Evolutionary conservation across 441 rosid species (phyloP), one percentile per base, ranked within the genome.

Genomic region (Brassica balearica): DNA sequence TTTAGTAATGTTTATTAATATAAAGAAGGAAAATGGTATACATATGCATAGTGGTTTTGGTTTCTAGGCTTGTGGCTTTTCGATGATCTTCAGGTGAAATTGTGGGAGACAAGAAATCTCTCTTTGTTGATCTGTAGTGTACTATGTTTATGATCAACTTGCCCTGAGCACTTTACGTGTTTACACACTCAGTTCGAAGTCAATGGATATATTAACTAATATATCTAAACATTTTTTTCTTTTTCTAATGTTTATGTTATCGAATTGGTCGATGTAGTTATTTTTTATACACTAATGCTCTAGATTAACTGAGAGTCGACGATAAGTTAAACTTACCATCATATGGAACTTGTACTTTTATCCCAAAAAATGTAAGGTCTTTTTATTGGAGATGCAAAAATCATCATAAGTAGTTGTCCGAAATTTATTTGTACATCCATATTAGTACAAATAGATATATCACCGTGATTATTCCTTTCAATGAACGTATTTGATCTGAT

Each of bases 31-130:
- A 68, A 68, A n/a, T 46, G 38, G 43, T 19, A 25, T 48, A 12
- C 55, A 48, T 48, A 55, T 53, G 56, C 55, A 64, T 63, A 20
- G 25, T 71, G 67, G 66, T 27, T 55, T 65, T 64, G 59, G n/a
- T 55, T 64, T 55, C 10, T 71, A 59, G 68, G 53, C 23, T 68
- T 70, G 32, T 46, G 64, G 58, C 73, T 80, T 75, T 41, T 76
- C 32, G 73, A 65, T 73, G 74, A 72, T 72, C 77, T 66, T 78
- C 77, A 79, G 82, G 82, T 79, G 82, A 74, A 79, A 79, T 53
- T 67, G 74, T 62, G 60, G 71, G 67, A 79, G 78, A 79, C 74
- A 79, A 74, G 22, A 55, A 69, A 80, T 79, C 71, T 72, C 65
- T 66, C 61, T 64, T 72, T 65, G 55, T 74, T 65, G 64, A 69